Evolutionary conservation across 768 basidiomycete genomes (phyloP).

Genomic region (Auricularia sp.): DNA sequence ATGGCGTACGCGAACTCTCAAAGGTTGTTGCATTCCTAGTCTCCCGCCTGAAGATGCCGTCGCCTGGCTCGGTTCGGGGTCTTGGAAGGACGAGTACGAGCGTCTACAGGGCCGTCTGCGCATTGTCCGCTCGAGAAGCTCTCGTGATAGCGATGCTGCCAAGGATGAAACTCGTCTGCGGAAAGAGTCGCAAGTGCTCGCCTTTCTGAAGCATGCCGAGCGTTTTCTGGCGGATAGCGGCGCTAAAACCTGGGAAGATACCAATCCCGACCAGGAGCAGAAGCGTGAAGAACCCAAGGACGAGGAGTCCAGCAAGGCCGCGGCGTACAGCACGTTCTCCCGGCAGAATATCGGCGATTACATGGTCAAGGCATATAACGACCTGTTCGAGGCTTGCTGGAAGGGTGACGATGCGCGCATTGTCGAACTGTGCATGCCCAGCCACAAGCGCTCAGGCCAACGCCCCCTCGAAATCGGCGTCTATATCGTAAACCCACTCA

Average conservation of each 20-base stretch:
- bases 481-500: background rate
- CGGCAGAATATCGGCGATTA: constrained; percentile 10
- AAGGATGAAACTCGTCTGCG: background rate
- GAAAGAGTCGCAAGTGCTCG: constrained; percentile 21
- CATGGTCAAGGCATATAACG: constrained; percentile 33
- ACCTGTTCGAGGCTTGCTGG: constrained; percentile 48
- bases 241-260: constrained; percentile 35
- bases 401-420: constrained; percentile 41
- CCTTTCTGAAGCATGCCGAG: constrained; percentile 25
- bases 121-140: background rate
- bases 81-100: background rate
- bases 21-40: background rate
- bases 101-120: background rate
- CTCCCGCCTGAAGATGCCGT: background rate
- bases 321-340: constrained; percentile 15
- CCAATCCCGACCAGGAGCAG: constrained; percentile 22
- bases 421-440: constrained; percentile 42
- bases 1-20: constrained; percentile 7
- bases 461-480: constrained; percentile 1
- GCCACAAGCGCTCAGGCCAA: constrained; percentile 7
- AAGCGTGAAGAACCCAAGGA: constrained; percentile 10
- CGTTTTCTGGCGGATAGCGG: constrained; percentile 22
- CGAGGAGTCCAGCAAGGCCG: constrained; percentile 20
- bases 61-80: background rate
- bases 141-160: background rate